phyloP scores from a whole-genome alignment of 345 rosid species.

The Sapria himalayana region DNA sequence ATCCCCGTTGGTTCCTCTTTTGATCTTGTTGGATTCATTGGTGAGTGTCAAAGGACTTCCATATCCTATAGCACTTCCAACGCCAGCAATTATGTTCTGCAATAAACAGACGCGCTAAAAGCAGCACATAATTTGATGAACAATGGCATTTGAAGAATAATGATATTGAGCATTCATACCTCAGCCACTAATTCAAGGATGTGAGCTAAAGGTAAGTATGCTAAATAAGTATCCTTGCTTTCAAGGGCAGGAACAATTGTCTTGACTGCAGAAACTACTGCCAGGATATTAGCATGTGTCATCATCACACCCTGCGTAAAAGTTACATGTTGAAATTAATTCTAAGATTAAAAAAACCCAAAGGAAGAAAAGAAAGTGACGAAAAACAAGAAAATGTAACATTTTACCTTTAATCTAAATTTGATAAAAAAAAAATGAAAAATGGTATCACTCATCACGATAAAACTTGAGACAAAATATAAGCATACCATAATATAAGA shows the following conservation, averaged over 20 bases:
- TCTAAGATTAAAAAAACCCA: too few species aligned
- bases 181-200: slow-evolving; percentile 94
- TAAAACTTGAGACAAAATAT: too few species aligned
- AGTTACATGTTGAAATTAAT: slow-evolving; percentile 1
- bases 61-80: slow-evolving; percentile 89
- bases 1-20: slow-evolving; percentile 82
- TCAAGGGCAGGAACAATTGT: slow-evolving; percentile 78
- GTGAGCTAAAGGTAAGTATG: slow-evolving; percentile 86
- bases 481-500: too few species aligned
- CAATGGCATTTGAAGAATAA: too few species aligned
- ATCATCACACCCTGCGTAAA: slow-evolving; percentile 87
- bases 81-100: slow-evolving; percentile 61
- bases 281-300: slow-evolving; percentile 90
- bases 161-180: slow-evolving; percentile 35
- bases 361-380: too few species aligned
- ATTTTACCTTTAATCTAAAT: too few species aligned
- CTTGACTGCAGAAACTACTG: slow-evolving; percentile 84
- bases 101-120: too few species aligned
- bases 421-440: too few species aligned
- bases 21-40: slow-evolving; percentile 81
- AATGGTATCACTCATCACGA: too few species aligned
- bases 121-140: too few species aligned
- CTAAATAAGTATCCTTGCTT: slow-evolving; percentile 63
- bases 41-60: slow-evolving; percentile 93
- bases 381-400: too few species aligned